Evolutionary conservation across 305 asterid genomes (phyloP), one percentile per base, ranked within the genome.

Genomic region (Fraxinus baroniana): DNA sequence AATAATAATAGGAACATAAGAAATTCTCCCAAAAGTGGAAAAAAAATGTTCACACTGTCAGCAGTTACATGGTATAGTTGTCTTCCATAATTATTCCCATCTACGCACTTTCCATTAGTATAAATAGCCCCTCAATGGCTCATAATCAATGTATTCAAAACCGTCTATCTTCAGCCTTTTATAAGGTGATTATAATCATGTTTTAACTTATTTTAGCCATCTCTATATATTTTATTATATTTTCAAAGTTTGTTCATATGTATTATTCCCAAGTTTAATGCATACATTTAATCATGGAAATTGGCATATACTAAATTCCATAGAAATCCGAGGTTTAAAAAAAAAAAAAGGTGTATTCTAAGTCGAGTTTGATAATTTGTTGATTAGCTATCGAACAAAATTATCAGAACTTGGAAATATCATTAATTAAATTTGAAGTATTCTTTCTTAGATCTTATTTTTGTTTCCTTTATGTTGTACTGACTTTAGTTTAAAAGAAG

Each of bases 11-110:
- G 24, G 15, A 44, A 30, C 80, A 55, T 73, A 46, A 84, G 64
- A 39, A 78, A 82, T 87, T 84, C 85, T 81, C 64, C 32, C 20
- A 79, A 26, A 41, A 83, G 85, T 77, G 83, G 84, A 78, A 35
- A 80, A 83, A 82, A 79, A 70, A 85, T 88, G 86, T 84, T 36
- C 33, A 28, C 57, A 86, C 64, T 83, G 83, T 85, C 84, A 35
- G 84, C 87, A 76, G 55, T 5, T 88, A 79, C 84, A 80, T 87
- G 82, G 81, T 81, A 85, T 76, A 76, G 72, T 80, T 85, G 79
- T 24, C 80, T 77, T 83, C 76, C 79, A 52, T 66, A 78, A 78
- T 33, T 80, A 87, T 85, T 83, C 84, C 79, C 76, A 71, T 71
- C 66, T 85, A 37, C 82, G 15, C 87, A 66, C 71, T 73, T n/a